These are phyloP conservation scores for Xylariomycetidae sp. DNA, from an alignment of 2,329 filamentous ascomycete genomes.

Conservation along the genomic window DNA sequence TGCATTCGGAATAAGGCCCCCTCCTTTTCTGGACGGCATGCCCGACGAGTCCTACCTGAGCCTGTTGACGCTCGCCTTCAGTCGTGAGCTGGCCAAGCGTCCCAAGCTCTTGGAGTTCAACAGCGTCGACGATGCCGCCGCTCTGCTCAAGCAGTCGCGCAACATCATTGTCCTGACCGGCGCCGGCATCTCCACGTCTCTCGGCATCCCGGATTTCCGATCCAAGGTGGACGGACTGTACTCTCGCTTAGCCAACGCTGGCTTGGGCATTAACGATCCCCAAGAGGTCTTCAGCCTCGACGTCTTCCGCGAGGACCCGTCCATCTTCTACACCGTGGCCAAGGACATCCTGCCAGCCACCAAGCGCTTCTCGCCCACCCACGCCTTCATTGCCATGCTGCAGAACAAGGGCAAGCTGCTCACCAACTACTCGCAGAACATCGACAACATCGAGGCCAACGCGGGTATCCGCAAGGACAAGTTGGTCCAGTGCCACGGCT, in stretches of 20 bases:
- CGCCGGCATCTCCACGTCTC: constrained; percentile 91
- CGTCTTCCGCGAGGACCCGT: constrained; percentile 79
- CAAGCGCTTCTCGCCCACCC: constrained; percentile 80
- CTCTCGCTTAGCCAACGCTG: constrained; percentile 72
- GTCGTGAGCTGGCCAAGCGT: constrained; percentile 74
- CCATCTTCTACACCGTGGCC: constrained; percentile 85
- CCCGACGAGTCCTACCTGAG: constrained; percentile 71
- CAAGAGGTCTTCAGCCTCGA: constrained; percentile 94
- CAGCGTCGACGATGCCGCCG: constrained; percentile 79
- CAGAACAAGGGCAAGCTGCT: constrained; percentile 84
- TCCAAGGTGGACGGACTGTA: constrained; percentile 92
- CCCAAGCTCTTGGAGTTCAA: constrained; percentile 77
- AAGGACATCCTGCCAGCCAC: constrained; percentile 80
- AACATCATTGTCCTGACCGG: constrained; percentile 94
- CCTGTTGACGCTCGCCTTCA: constrained; percentile 70
- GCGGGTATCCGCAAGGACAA: constrained; percentile 78
- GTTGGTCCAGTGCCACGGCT: constrained; percentile 92
- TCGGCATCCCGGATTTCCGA: constrained; percentile 95
- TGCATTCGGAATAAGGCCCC: constrained; percentile 74
- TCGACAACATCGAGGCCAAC: constrained; percentile 88
- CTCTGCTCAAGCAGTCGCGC: constrained; percentile 62
- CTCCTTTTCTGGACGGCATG: constrained; percentile 64
- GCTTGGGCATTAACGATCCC: constrained; percentile 64
- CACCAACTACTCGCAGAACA: constrained; percentile 98
- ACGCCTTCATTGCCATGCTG: constrained; percentile 86